Base-by-base conservation (phyloP, 148 eudicot genomes). In the Rhododendron kiyosumense region DNA sequence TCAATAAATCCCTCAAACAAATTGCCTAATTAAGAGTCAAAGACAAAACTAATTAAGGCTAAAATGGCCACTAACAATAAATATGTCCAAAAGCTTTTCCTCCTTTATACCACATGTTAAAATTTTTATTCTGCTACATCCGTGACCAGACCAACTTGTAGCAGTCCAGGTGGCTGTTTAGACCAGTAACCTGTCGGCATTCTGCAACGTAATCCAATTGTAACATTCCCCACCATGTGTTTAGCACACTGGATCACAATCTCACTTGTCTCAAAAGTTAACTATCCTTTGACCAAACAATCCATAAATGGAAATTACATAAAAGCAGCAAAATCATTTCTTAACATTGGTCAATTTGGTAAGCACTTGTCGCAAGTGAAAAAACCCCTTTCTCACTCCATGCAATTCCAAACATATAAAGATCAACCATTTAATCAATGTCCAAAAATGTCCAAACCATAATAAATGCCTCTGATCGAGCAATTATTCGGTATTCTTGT, bases 331-430 rank as follows among this genome's bases (percentile, higher is more conserved):
- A 9, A 75, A 34, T 84, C 38, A 38, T 76, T 15, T 20, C 17
- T 41, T 32, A 36, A 51, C 79, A 20, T 22, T 20, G 51, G 28
- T 38, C 14, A 36, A 84, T 75, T 84, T 34, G 86, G 81, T n/a
- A 34, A 75, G 67, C 38, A 32, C 14, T 73, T 80, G 63, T 80
- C 51, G 28, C 82, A 79, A 49, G 61, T 49, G 61, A 48, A 49
- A 48, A 67, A 3, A 14, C 17, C 24, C 38, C 30, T 78, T 32
- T 15, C 24, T 75, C 46, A 75, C 20, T 5, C 59, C 34, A 46
- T 78, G 36, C 36, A 48, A 87, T 85, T 26, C 81, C 77, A 78
- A 76, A 89, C 87, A 78, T 85, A 85, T 85, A 85, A 85, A 75
- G 87, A 91, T 84, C 17, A 79, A 38, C 71, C 71, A 74, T 63